Evolutionary conservation across 257 asterid species (phyloP).

Genomic region (Lycium barbarum): DNA sequence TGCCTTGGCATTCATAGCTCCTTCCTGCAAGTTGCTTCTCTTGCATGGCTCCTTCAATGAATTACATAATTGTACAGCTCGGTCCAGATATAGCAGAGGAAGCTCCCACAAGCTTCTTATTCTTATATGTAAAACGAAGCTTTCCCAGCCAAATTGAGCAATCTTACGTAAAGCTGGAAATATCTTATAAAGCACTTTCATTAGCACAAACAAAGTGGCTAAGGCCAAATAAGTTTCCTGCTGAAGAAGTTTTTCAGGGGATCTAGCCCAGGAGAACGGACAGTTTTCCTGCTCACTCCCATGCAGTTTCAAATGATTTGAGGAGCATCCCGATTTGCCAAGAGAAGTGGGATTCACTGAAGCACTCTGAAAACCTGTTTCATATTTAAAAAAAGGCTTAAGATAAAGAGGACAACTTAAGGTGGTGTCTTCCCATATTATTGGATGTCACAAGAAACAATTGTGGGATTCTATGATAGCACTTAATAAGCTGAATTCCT

Average conservation of each 20-base stretch:
- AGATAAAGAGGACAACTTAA: background rate
- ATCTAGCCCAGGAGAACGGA: slow-evolving; percentile 83
- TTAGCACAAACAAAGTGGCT: slow-evolving; percentile 69
- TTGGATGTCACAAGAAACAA: slow-evolving; percentile 7
- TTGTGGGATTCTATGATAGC: background rate
- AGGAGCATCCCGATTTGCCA: slow-evolving; percentile 51
- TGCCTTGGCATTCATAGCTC: slow-evolving; percentile 79
- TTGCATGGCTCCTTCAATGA: slow-evolving; percentile 72
- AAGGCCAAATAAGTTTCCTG: slow-evolving; percentile 77
- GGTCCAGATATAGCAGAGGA: slow-evolving; percentile 53
- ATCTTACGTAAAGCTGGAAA: slow-evolving; percentile 57
- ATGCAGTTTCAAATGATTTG: slow-evolving; percentile 41
- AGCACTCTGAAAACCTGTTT: slow-evolving; percentile 52
- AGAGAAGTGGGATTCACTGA: slow-evolving; percentile 42
- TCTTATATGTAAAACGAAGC: slow-evolving; percentile 50
- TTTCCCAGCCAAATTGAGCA: slow-evolving; percentile 58
- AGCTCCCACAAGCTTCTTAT: slow-evolving; percentile 65
- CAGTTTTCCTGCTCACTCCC: slow-evolving; percentile 55
- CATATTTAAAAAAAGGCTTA: background rate
- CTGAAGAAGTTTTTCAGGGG: slow-evolving; percentile 72
- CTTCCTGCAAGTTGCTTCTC: slow-evolving; percentile 83
- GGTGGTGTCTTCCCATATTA: background rate
- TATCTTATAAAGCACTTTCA: slow-evolving; percentile 54
- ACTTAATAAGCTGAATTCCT: background rate
- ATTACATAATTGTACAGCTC: slow-evolving; percentile 56